phyloP scores from a whole-genome alignment of 177 flowering plant genomes.

The Telopea speciosissima region DNA sequence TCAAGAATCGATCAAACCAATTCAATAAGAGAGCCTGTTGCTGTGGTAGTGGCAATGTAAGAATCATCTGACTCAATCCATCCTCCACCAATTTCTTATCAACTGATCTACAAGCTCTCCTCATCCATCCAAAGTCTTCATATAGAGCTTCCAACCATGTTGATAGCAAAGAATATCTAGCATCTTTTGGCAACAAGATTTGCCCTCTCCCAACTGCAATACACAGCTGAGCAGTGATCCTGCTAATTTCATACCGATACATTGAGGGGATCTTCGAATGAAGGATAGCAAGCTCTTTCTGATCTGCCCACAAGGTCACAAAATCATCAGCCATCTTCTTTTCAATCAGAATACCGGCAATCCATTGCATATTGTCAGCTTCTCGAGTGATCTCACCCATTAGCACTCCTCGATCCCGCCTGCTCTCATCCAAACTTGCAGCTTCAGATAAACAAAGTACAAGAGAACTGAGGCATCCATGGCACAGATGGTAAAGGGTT shows the following conservation, averaged over 20 bases:
- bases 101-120: constrained; percentile 48
- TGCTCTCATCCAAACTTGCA: constrained; percentile 40
- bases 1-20: constrained; percentile 80
- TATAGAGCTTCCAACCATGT: constrained; percentile 91
- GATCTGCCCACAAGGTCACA: constrained; percentile 87
- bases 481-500: constrained; percentile 65
- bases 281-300: constrained; percentile 73
- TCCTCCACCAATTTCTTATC: constrained; percentile 79
- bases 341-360: constrained; percentile 66
- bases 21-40: constrained; percentile 60
- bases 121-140: constrained; percentile 91
- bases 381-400: constrained; percentile 77
- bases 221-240: constrained; percentile 75
- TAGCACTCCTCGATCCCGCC: constrained; percentile 47
- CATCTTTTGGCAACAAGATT: constrained; percentile 63
- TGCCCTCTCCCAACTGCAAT: constrained; percentile 74
- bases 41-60: constrained; percentile 70
- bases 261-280: constrained; percentile 74
- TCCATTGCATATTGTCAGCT: constrained; percentile 86
- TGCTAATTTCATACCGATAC: constrained; percentile 79
- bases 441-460: constrained; percentile 59
- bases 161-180: constrained; percentile 46
- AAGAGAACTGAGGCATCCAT: constrained; percentile 67
- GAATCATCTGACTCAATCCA: constrained; percentile 77
- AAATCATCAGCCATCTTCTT: constrained; percentile 68